phyloP scores from a whole-genome alignment of 176 grass and related monocot genomes.

The Hordeum vulgare region MorexV3_pseudomolecules_assembly NC_058522.1:509668665-509669164 shows the following conservation, averaged over 20 bases:
- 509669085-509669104: not conserved
- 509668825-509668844: not conserved
- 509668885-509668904: not conserved
- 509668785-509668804: too few relatives aligned
- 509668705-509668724: too few relatives aligned
- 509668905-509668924: not conserved
- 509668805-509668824: not conserved
- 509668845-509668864: not conserved
- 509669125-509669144: not conserved
- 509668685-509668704: not conserved
- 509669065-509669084: not conserved
- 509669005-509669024: not conserved
- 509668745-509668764: not conserved
- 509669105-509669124: not conserved
- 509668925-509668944: not conserved
- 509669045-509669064: not conserved
- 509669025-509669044: not conserved
- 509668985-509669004: not conserved
- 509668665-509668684: too few relatives aligned
- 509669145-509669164: not conserved
- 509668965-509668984: not conserved
- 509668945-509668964: not conserved
- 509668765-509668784: too few relatives aligned
- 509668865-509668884: too few relatives aligned
- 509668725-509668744: not conserved